Evolutionary conservation across 1,284 basidiomycete species (phyloP), one percentile per base, ranked within the genome.

Genomic region (Cryptococcus sp.): DNA sequence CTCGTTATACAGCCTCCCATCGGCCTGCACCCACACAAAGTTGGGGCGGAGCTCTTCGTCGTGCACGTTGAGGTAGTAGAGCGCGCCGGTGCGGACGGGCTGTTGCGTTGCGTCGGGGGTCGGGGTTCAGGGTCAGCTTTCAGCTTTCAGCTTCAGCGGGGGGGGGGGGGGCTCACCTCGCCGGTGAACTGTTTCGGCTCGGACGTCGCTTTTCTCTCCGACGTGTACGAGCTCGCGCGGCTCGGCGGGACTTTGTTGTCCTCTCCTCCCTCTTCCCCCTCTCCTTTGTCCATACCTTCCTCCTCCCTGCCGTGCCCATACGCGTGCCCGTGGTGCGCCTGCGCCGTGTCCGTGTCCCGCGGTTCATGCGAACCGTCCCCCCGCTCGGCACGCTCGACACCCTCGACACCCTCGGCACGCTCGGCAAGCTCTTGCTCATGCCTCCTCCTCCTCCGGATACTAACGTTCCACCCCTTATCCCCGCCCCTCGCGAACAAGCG

Each of bases 11-110:
- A 94, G 79, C 12, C 91, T 78, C 0, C 89, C 91, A 69, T 91
- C 88, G 59, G 88, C 89, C 60, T 86, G 81, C 65, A 91, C 84
- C 91, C 91, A 94, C 42, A 82, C 78, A 73, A 85, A 93, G 0
- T 88, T 86, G 12, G 86, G 85, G 2, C 82, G 75, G 0, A 84
- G 48, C 6, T 60, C 61, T 6, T 53, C 54, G 46, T 70, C 85
- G 71, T 94, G 90, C 0, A 93, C 91, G 59, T 94, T 91, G 52
- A 94, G 82, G 70, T 91, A 94, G 86, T 88, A 94, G 0, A 94
- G 77, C 15, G 85, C 79, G 13, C 91, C 91, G 40, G 90, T 86
- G 55, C 87, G 85, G 9, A 89, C 78, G 1, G 90, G 88, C 91
- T 93, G 65, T 16, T 60, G n/a, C n/a, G n/a, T n/a, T n/a, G n/a